Evolutionary conservation across 768 basidiomycete species (phyloP), one percentile per base, ranked within the genome.

Genomic region (Leccinellum rugosiceps): DNA sequence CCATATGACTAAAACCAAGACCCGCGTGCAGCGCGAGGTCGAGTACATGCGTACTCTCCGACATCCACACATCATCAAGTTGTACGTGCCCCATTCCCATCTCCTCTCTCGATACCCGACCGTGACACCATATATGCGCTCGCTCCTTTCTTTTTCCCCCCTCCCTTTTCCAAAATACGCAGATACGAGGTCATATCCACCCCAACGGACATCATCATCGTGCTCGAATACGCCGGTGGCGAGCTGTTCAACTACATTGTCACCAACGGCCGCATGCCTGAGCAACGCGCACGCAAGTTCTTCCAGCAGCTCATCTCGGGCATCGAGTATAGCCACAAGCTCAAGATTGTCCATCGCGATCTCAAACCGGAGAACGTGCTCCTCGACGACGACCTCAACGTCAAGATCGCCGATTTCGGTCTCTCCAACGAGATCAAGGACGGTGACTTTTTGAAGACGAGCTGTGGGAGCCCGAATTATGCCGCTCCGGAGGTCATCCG

Each of bases 381-480:
- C 15, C 80, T 93, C 6, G 90, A 92, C 73, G 88, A 90, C 52
- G 84, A 88, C 67, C 79, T 88, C 58, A 92, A 91, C 66, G 87
- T 98, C 75, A 99, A 99, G 76, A 98, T 99, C 60, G 95, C 94
- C n/a, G 97, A 99, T 77, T 99, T 98, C 71, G 97, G 97, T 2
- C 78, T 99, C 53, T 92, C 92, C 3, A 98, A 95, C 71, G 90
- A 95, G 69, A 95, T 98, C 77, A 88, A 87, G 66, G 96, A 98
- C 65, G 97, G 96, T 1, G 93, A 94, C 68, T 98, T 98, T 73
- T 78, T 99, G 56, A 93, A 94, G 67, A 99, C 97, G 9, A 95
- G 92, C 63, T 99, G 97, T 72, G 96, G 97, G 1, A 94, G 92
- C 70, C 97, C 97, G 1, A 98, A 99, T 72, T 99, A 99, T 66